Base-by-base conservation (phyloP, 805 yeast genomes). In the Candida gorgasii region DNA sequence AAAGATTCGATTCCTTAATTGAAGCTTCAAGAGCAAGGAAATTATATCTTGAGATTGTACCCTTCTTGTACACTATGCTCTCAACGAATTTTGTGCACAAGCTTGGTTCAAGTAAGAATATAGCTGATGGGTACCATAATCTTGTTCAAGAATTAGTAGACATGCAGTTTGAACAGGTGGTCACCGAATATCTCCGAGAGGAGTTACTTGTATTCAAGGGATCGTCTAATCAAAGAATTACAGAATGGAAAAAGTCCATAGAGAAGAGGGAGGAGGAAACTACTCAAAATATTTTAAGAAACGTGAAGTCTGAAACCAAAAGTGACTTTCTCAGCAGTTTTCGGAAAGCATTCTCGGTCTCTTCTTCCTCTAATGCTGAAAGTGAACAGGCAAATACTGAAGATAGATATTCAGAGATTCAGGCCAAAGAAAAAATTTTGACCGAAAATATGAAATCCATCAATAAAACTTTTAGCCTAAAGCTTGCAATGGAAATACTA, bases 381-480 rank as follows among this genome's bases (percentile, higher is more conserved):
- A 46, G 43, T 5, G 47, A 33, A 11, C 56, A 52, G 9, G 49
- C 49, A 12, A 44, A 44, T 15, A 59, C 53, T 12, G 41, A 58
- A 8, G 67, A 72, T 45, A 69, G 74, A 18, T 64, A 76, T 31
- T 78, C 85, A 1, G 89, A 85, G 51, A 72, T 87, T 47, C 90
- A 89, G 39, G 95, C 95, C 1, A 82, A 84, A 50, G 76, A 89
- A 19, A 88, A 86, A 47, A 80, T 90, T 22, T 72, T 92, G 54
- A 80, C 81, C 19, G 82, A 79, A 28, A 87, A 87, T 49, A 75
- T 93, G 47, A 83, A 82, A 49, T 82, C 86, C 13, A 78, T 93
- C 53, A 86, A 84, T 53, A 74, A 83, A 4, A 78, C 87, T 22
- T 82, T 92, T 46, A 86, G 89, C 53, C 77, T 92, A 37, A 96